Percentiles rank a stretch among this genome's conserved stretches.
Evolutionary conservation across 2,329 filamentous ascomycete genomes (phyloP).

Genomic region (Talaromyces atroroseus): DNA sequence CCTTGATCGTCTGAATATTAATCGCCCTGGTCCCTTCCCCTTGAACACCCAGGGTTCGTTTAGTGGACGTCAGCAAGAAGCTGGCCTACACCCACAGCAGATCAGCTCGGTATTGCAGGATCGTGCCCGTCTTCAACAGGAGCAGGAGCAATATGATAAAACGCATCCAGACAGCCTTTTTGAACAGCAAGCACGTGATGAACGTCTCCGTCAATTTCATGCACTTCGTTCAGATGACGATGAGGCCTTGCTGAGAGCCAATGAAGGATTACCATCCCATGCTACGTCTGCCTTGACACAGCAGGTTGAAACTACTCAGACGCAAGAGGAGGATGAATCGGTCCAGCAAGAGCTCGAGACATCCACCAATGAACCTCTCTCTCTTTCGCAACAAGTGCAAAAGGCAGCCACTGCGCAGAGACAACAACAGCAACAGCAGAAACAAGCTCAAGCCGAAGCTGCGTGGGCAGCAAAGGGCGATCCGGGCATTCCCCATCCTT

Average conservation of each 20-base stretch:
- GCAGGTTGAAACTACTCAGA: conserved; percentile 8
- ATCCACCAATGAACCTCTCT: conserved; percentile 47
- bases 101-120: conserved; percentile 58
- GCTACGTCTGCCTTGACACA: conserved; percentile 26
- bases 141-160: conserved; percentile 53
- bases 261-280: conserved; percentile 38
- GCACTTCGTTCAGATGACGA: conserved; percentile 70
- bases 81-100: conserved; percentile 49
- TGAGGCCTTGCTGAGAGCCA: conserved; percentile 30
- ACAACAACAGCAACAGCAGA: conserved; percentile 31
- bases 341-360: conserved; percentile 26
- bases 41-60: conserved; percentile 46
- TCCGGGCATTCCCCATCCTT: conserved; percentile 60
- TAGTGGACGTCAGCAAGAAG: conserved; percentile 41
- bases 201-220: conserved; percentile 79
- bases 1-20: conserved; percentile 61
- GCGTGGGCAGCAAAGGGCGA: conserved; percentile 57
- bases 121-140: conserved; percentile 55
- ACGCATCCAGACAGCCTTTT: conserved; percentile 40
- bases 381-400: conserved; percentile 78
- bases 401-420: conserved; percentile 54
- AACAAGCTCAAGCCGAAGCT: conserved; percentile 42
- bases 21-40: conserved; percentile 45
- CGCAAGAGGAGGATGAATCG: neutral
- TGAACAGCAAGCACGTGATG: conserved; percentile 51